Base-by-base conservation (phyloP, 371 early-diverging fungal genomes). In the Actinomortierella wolfii region DNA sequence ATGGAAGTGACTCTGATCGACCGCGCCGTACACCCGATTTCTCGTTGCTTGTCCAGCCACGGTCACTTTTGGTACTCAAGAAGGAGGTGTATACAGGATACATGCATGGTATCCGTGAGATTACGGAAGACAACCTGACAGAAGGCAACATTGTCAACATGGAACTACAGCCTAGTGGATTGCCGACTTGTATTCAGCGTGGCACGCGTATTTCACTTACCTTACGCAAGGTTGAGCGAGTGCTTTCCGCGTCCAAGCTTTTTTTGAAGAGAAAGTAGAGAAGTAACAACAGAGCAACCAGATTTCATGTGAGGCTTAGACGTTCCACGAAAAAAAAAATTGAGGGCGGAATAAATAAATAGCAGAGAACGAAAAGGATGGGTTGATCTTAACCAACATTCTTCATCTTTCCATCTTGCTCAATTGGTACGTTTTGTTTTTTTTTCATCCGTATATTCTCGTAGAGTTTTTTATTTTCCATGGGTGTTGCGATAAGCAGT, bases 41-140 rank as follows among this genome's bases (percentile, higher is more conserved):
- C 43, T 65, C 71, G 1, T 24, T 71, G 25, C 21, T 71, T n/a
- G 59, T 71, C 13, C 71, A 73, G 21, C 82, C 82, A 1, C 66
- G 80, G 13, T 81, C 81, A 18, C 73, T 87, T 15, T 64, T 87
- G 23, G 79, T 87, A 0, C 67, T 83, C 26, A 57, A 66, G 51
- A 79, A 78, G 40, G 80, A 81, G 9, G 70, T 76, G 18, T 87
- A 87, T 67, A 69, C 63, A 42, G 50, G 29, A 20, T 81, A 81
- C 44, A 57, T 84, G 68, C 87, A 87, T 58, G 85, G 84, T 14
- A 87, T 87, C 45, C 67, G 67, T 24, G 85, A 83, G 51, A 26
- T 45, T 18, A 60, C 59, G 11, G 45, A 45, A 20, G 81, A 78
- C 29, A 75, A 80, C 48, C 57, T 77, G n/a, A 26, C 70, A 14